phyloP scores from a whole-genome alignment of 352 stramenopile species.

The Globisporangium nagaii region DNA sequence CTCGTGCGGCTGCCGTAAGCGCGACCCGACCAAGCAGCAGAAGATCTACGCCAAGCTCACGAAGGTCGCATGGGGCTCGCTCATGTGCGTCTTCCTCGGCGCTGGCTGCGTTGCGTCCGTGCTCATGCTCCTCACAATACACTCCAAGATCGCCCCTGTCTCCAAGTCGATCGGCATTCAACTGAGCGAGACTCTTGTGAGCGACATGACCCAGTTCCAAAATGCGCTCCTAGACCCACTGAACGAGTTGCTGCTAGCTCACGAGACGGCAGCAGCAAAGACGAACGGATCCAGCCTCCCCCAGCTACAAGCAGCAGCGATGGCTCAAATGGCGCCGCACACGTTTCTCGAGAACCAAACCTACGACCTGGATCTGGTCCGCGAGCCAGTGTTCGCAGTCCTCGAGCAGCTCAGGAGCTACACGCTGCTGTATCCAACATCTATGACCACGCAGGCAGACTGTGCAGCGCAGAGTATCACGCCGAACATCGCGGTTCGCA shows the following conservation, averaged over 20 bases:
- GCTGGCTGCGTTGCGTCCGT: constrained; percentile 17
- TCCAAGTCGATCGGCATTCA: constrained; percentile 14
- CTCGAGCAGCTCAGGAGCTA: constrained; percentile 27
- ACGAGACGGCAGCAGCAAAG: neutral
- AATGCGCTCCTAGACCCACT: constrained; percentile 28
- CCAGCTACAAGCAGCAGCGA: constrained; percentile 21
- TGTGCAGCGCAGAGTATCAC: constrained; percentile 48
- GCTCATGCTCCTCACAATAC: constrained; percentile 27
- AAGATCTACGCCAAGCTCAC: constrained; percentile 46
- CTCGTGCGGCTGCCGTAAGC: constrained; percentile 38
- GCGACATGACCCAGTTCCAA: constrained; percentile 30
- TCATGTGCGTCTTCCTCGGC: constrained; percentile 26
- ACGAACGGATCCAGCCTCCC: constrained; percentile 16
- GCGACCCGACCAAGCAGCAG: constrained; percentile 27
- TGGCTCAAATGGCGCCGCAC: constrained; percentile 21
- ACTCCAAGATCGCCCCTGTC: constrained; percentile 25
- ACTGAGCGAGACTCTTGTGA: constrained; percentile 22
- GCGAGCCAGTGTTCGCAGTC: constrained; percentile 34
- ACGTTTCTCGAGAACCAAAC: constrained; percentile 47
- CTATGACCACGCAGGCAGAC: constrained; percentile 18
- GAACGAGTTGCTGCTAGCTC: constrained; percentile 18
- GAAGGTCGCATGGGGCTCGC: constrained; percentile 34
- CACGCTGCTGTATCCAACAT: constrained; percentile 47
- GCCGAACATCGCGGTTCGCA: constrained; percentile 34
- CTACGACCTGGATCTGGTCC: constrained; percentile 22